Evolutionary conservation across 108 stramenopile species (phyloP).

Genomic region (Discostella pseudostelligera): DNA sequence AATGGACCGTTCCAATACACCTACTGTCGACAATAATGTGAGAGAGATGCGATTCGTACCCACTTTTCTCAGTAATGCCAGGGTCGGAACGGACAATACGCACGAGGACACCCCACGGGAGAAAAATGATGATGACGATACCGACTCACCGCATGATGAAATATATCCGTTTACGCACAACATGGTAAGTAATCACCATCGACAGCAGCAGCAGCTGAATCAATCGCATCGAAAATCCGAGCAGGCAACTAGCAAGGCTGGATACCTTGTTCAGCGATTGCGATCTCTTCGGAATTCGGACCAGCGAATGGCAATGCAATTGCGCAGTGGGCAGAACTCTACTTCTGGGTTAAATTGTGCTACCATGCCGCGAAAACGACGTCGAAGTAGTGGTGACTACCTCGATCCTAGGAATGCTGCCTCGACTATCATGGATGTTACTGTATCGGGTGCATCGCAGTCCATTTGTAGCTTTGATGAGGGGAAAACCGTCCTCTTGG

Average conservation of each 20-base stretch:
- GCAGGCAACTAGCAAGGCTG: not conserved
- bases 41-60: not conserved
- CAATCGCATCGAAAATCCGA: conserved; percentile 1
- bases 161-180: conserved; percentile 1
- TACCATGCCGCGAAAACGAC: conserved; percentile 12
- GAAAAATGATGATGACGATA: not conserved
- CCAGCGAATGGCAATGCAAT: conserved; percentile 22
- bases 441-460: conserved; percentile 6
- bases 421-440: conserved; percentile 35
- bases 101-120: not conserved
- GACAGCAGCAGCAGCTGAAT: conserved; percentile 8
- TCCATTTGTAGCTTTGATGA: conserved; percentile 7
- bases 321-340: conserved; percentile 33
- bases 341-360: not conserved
- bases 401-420: conserved; percentile 12
- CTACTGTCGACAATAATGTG: not conserved
- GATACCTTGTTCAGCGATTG: conserved; percentile 21
- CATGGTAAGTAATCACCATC: not conserved
- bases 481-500: conserved; percentile 16
- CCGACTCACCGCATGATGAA: not conserved
- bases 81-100: not conserved
- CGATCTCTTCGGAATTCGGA: conserved; percentile 27
- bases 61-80: no score
- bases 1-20: not conserved
- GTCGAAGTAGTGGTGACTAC: conserved; percentile 11